phyloP scores from a whole-genome alignment of 1,284 basidiomycete species.

The Moesziomyces sp. region DNA sequence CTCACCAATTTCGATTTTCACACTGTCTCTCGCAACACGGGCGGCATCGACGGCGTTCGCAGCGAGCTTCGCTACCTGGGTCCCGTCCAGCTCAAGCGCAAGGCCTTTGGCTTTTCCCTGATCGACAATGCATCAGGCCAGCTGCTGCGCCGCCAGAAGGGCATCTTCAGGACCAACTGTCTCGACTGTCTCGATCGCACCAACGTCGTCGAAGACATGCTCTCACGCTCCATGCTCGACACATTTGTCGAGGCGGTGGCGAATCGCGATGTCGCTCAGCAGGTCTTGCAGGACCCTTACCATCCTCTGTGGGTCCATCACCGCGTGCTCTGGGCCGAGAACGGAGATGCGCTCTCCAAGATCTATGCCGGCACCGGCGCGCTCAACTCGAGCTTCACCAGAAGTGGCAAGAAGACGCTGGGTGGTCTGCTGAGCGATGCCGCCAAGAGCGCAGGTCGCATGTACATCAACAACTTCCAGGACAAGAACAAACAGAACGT shows the following conservation, averaged over 20 bases:
- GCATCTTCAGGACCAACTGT: conserved; percentile 93
- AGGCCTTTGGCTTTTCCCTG: conserved; percentile 82
- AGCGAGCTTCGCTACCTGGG: conserved; percentile 76
- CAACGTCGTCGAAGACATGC: conserved; percentile 89
- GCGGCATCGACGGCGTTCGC: conserved; percentile 87
- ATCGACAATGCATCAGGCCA: conserved; percentile 72
- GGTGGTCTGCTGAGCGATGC: conserved; percentile 80
- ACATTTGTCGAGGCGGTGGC: conserved; percentile 46
- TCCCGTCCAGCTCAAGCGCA: conserved; percentile 71
- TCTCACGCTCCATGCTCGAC: conserved; percentile 60
- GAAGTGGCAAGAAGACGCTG: conserved; percentile 87
- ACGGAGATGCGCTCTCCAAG: conserved; percentile 69
- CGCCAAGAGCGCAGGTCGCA: conserved; percentile 80
- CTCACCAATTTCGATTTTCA: conserved; percentile 97
- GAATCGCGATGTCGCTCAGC: conserved; percentile 27
- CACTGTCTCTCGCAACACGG: conserved; percentile 76
- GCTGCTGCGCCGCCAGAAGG: conserved; percentile 74
- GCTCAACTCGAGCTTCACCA: conserved; percentile 92
- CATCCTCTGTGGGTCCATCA: conserved; percentile 82
- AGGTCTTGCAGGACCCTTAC: conserved; percentile 24
- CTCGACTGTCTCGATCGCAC: conserved; percentile 96
- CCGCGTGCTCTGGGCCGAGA: conserved; percentile 87
- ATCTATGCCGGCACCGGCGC: conserved; percentile 98
- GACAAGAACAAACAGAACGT: conserved; percentile 93
- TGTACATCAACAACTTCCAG: conserved; percentile 98